Base-by-base conservation (phyloP, 371 early-diverging fungal species). In the Zancudomyces culisetae region DNA sequence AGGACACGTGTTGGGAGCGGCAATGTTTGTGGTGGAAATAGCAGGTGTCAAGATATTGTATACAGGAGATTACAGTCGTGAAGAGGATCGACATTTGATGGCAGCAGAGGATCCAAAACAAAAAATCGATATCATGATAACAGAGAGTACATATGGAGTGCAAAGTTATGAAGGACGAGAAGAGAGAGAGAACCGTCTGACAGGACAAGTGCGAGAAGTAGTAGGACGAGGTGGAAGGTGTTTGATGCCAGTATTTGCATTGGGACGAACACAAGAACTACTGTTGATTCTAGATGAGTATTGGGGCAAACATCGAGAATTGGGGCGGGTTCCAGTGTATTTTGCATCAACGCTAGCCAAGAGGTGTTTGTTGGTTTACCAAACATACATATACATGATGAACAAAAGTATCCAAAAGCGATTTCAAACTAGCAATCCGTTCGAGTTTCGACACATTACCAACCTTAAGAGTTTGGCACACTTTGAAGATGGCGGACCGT, bases 341-440 rank as follows among this genome's bases (percentile, higher is more conserved):
- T 99, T 98, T 71, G 98, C 96, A 2, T 89, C 90, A 23, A 80
- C 94, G 20, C 70, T 99, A 49, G 99, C 99, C 35, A 95, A 95
- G 60, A 87, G 87, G 61, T 98, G 99, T 69, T 96, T 98, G 81
- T 83, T 90, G 10, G 90, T 99, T 12, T 99, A 98, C 70, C 93
- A 98, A 62, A 98, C 98, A 1, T 99, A 98, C 68, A 85, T 97
- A 59, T 90, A 98, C 74, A 97, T 97, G 90, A 99, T 99, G 99
- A 99, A 98, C 68, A 80, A 83, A 42, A 77, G 85, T 53, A 98
- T 99, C 58, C 78, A 95, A 42, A 79, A 85, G 59, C 92, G 94
- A 63, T 84, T 90, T 59, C 57, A 59, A 23, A 80, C 79, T 12
- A 83, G 83, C 29, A 98, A 98, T 67, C 99, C 99, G 3, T 99